These are phyloP conservation scores for Coemansia sp. DNA, from an alignment of 192 early-diverging fungal species.

Conservation along the genomic window DNA sequence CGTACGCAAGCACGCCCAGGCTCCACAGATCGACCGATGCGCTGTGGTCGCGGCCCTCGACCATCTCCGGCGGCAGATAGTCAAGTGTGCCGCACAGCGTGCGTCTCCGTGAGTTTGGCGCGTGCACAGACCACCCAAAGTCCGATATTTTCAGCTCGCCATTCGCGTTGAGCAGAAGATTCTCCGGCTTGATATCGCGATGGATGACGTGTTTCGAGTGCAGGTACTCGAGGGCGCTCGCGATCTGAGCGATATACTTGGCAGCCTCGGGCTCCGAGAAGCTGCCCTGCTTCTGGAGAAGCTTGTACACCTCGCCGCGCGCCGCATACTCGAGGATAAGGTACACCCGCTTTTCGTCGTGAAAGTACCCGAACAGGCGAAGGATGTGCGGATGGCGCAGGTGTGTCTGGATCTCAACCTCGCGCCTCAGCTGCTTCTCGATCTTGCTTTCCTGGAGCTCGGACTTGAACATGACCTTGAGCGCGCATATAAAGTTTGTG, in stretches of 20 bases:
- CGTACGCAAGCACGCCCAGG: slow-evolving; percentile 88
- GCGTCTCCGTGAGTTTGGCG: slow-evolving; percentile 71
- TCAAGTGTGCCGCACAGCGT: slow-evolving; percentile 96
- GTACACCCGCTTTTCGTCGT: slow-evolving; percentile 89
- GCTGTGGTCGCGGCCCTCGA: slow-evolving; percentile 79
- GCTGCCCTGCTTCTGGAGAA: slow-evolving; percentile 63
- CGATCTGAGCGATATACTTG: slow-evolving; percentile 90
- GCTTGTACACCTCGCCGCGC: slow-evolving; percentile 88
- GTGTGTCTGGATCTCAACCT: slow-evolving; percentile 94
- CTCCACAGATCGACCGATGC: slow-evolving; percentile 89
- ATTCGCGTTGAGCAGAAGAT: slow-evolving; percentile 78
- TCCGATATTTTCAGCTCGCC: slow-evolving; percentile 95
- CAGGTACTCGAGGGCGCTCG: slow-evolving; percentile 79
- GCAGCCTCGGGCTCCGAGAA: slow-evolving; percentile 78
- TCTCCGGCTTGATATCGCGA: slow-evolving; percentile 96
- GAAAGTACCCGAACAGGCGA: slow-evolving; percentile 93
- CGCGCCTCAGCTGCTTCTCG: slow-evolving; percentile 87
- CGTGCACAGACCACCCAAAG: slow-evolving; percentile 97
- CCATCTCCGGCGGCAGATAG: slow-evolving; percentile 96
- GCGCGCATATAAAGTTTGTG: slow-evolving; percentile 83
- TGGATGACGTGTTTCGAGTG: slow-evolving; percentile 93
- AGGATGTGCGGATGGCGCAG: slow-evolving; percentile 92
- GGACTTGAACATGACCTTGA: slow-evolving; percentile 87
- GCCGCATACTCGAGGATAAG: slow-evolving; percentile 96
- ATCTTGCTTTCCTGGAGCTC: slow-evolving; percentile 75